These are phyloP conservation scores for Elsinoe perseae DNA, from an alignment of 2,329 filamentous ascomycete genomes.

Conservation along the genomic window DNA sequence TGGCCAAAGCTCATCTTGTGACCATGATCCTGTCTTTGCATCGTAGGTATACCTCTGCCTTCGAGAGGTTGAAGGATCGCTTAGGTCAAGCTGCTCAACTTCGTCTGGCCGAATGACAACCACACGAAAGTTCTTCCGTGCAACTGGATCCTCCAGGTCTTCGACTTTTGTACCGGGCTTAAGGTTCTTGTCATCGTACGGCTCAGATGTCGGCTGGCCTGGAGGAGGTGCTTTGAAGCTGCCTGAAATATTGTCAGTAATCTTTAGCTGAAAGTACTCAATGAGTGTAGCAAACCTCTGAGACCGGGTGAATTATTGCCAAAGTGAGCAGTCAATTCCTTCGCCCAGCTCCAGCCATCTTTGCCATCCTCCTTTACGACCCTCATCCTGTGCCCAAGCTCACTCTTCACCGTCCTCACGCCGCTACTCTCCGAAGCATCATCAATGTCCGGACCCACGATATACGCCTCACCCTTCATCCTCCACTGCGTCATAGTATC, in stretches of 20 bases:
- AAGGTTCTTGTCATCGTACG: conserved; percentile 38
- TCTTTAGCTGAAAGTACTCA: background rate
- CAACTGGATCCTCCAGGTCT: conserved; percentile 61
- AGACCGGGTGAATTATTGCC: conserved; percentile 77
- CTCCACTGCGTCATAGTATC: conserved; percentile 74
- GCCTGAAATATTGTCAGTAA: conserved; percentile 37
- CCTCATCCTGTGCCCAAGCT: conserved; percentile 58
- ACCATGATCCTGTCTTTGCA: conserved; percentile 51
- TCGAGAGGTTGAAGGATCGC: conserved; percentile 53
- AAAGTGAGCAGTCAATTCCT: conserved; percentile 79
- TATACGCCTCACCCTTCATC: conserved; percentile 65
- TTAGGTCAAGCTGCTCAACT: conserved; percentile 67
- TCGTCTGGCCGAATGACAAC: conserved; percentile 77
- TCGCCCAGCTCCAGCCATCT: conserved; percentile 64
- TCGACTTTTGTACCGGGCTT: conserved; percentile 57
- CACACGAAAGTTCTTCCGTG: conserved; percentile 71
- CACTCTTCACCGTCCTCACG: conserved; percentile 51
- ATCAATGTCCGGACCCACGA: conserved; percentile 64
- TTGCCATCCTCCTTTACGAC: conserved; percentile 39
- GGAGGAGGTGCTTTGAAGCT: conserved; percentile 54
- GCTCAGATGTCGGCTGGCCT: conserved; percentile 39
- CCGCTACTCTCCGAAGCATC: conserved; percentile 44
- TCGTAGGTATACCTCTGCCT: conserved; percentile 62
- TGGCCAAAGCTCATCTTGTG: conserved; percentile 61
- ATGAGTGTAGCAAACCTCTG: conserved; percentile 47